Evolutionary conservation across 225 moss, liverwort and hornwort species (phyloP), one percentile per base, ranked within the genome.

Genomic region (Polytrichum commune): DNA sequence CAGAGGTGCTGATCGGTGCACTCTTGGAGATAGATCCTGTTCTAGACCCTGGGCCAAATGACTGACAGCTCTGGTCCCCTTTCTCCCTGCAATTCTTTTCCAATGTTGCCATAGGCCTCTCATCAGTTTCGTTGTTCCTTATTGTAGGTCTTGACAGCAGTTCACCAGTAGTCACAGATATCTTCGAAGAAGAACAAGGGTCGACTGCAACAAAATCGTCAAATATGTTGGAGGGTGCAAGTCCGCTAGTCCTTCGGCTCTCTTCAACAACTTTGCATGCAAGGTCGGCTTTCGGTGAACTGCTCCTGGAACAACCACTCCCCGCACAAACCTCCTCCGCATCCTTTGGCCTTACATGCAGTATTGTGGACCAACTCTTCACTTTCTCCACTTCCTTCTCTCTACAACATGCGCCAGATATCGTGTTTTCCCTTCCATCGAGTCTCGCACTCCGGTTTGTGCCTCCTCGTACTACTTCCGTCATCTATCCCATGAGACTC

Each of bases 121-220:
- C 65, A 65, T 65, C 30, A 28, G 18, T 65, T 33, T 29, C 65
- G 20, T 16, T 46, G 46, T 32, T 65, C 19, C 30, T 32, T 20
- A 60, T 20, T 60, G 22, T 33, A 32, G 30, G 20, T 33, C 65
- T 65, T 65, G 65, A 65, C 20, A n/a, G 30, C 30, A 65, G n/a
- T 28, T 65, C 65, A 20, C 32, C 32, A 29, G 27, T 29, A 33
- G 27, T 19, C 29, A 18, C 19, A 65, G 29, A 27, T 65, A 13
- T 18, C 29, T 19, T 65, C 18, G 20, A 7, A 19, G 30, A 65
- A 19, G 64, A 32, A 27, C 64, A 19, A 65, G 65, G 65, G 26
- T 33, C 30, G 29, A 29, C 30, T 19, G 20, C 29, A 28, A 65
- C 28, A 65, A n/a, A 28, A 33, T 29, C 18, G 18, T 32, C 32